A percentile compares a stretch with the other conserved stretches of the same genome.
phyloP scores from a whole-genome alignment of 768 basidiomycete species.

The Naganishia randhawae region DNA sequence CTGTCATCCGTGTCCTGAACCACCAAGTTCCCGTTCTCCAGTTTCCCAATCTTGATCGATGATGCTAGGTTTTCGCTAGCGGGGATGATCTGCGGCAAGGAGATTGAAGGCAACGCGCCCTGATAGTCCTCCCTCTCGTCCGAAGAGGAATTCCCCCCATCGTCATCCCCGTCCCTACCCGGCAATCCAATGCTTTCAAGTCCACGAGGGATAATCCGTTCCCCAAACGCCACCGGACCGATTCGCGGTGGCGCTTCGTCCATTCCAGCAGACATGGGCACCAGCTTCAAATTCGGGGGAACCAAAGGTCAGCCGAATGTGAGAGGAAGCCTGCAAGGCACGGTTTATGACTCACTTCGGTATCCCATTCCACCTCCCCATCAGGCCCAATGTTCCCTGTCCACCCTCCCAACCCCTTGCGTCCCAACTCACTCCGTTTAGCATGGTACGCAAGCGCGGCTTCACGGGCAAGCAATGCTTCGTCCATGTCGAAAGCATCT shows the following conservation, averaged over 20 bases:
- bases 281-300: neutral
- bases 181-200: neutral
- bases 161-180: neutral
- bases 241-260: constrained; percentile 6
- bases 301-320: neutral
- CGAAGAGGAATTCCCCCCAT: neutral
- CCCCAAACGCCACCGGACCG: constrained; percentile 25
- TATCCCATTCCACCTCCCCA: constrained; percentile 28
- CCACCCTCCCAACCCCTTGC: constrained; percentile 31
- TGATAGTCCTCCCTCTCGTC: neutral
- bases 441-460: constrained; percentile 30
- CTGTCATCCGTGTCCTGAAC: constrained; percentile 26
- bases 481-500: constrained; percentile 29
- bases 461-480: constrained; percentile 27
- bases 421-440: constrained; percentile 26
- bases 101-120: constrained; percentile 17
- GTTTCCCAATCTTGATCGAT: constrained; percentile 27
- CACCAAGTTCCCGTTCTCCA: constrained; percentile 30
- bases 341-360: constrained; percentile 25
- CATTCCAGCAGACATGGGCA: constrained; percentile 21
- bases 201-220: constrained; percentile 23
- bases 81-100: constrained; percentile 24
- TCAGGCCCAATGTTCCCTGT: constrained; percentile 22
- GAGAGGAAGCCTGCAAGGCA: too few relatives aligned
- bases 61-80: constrained; percentile 18